phyloP scores from a whole-genome alignment of 768 basidiomycete species.

The Udeniomyces megalosporus region DNA sequence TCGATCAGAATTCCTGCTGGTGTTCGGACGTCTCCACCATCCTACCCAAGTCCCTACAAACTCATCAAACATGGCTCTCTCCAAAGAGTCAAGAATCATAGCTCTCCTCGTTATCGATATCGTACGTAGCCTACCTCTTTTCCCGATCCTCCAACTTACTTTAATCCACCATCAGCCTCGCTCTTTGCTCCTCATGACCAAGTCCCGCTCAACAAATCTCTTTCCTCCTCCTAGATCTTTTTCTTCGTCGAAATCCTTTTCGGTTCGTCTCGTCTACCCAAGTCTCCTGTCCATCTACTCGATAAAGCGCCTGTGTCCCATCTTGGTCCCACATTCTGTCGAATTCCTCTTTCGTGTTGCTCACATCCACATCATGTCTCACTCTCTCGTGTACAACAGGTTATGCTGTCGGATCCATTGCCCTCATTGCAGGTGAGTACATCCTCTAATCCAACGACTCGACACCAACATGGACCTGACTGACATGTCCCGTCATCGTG shows the following conservation, averaged over 20 bases:
- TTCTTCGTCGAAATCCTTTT: conserved; percentile 44
- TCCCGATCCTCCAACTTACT: too few species aligned
- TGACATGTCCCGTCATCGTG: too few species aligned
- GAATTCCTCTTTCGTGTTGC: too few species aligned
- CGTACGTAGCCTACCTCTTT: too few species aligned
- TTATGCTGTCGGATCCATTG: conserved; percentile 88
- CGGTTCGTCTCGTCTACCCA: conserved; percentile 1
- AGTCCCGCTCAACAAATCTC: too few species aligned
- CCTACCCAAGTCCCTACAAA: too few species aligned
- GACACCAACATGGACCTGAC: too few species aligned
- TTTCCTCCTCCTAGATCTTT: too few species aligned
- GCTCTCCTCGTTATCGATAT: conserved; percentile 70
- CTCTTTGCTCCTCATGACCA: too few species aligned
- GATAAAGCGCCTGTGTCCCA: not conserved
- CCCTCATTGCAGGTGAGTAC: conserved; percentile 62
- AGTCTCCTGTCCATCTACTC: not conserved
- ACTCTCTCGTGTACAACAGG: conserved; percentile 36
- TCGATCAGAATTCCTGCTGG: too few species aligned
- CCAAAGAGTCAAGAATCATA: conserved; percentile 2
- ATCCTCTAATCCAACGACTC: not conserved
- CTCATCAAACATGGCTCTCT: conserved; percentile 3
- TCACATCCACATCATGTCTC: conserved; percentile 16
- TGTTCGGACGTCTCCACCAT: too few species aligned
- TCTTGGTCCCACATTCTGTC: not conserved
- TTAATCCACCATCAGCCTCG: too few species aligned